Evolutionary conservation across 352 stramenopile genomes (phyloP).

Genomic region (Phytophthora cajani): DNA sequence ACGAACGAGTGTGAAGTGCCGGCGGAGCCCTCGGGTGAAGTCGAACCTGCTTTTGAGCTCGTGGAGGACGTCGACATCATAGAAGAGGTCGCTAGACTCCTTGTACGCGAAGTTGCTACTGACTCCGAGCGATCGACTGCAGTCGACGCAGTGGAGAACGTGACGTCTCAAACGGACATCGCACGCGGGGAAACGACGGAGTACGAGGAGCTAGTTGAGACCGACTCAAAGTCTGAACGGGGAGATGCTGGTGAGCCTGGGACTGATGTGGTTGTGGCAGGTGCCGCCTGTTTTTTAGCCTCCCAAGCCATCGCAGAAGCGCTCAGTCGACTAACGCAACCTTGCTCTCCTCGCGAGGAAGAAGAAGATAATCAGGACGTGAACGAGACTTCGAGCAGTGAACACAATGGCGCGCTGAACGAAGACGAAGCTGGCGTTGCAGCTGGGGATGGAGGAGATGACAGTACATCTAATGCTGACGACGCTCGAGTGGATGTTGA

Average conservation of each 20-base stretch:
- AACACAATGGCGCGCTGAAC: neutral
- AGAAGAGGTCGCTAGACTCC: neutral
- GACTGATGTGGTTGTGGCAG: neutral
- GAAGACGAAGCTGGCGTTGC: neutral
- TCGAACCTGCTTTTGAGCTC: neutral
- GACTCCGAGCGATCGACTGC: neutral
- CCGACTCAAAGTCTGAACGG: neutral
- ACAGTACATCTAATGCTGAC: neutral
- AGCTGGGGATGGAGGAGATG: neutral
- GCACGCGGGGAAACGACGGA: neutral
- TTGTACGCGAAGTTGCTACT: neutral
- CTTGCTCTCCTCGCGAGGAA: neutral
- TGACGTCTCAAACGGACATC: neutral
- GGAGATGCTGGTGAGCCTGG: neutral
- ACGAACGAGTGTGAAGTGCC: neutral
- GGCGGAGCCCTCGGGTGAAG: neutral
- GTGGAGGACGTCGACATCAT: neutral
- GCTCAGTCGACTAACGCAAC: slow-evolving; percentile 11
- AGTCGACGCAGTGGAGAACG: neutral
- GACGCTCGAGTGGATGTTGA: neutral
- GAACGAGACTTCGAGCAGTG: neutral
- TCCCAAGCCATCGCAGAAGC: slow-evolving; percentile 27
- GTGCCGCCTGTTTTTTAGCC: slow-evolving; percentile 12
- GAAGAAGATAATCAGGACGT: neutral
- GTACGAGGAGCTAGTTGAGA: neutral